Conservation (phyloP, 768 basidiomycete genomes). For the Nidula microcarpa region DNA sequence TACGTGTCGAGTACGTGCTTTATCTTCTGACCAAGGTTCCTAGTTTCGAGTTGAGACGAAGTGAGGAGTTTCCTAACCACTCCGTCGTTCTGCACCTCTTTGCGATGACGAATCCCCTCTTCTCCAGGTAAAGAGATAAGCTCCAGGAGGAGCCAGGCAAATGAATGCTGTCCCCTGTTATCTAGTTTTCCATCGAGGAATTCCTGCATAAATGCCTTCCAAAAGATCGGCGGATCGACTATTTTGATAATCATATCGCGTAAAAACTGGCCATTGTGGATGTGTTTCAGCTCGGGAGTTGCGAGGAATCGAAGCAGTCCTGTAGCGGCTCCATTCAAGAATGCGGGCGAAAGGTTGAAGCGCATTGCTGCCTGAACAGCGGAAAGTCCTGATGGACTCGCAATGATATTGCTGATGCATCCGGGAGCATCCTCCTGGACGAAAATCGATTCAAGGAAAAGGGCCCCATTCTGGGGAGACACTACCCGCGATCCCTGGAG, state of each 20-base stretch:
- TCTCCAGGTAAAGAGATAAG: constrained; percentile 38
- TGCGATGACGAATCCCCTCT: constrained; percentile 29
- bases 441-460: constrained; percentile 46
- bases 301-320: constrained; percentile 30
- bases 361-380: constrained; percentile 39
- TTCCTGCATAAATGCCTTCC: constrained; percentile 31
- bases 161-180: constrained; percentile 28
- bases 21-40: constrained; percentile 31
- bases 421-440: constrained; percentile 29
- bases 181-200: constrained; percentile 28
- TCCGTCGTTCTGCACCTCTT: background rate
- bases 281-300: constrained; percentile 25
- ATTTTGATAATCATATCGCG: constrained; percentile 33
- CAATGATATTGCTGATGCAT: constrained; percentile 34
- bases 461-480: constrained; percentile 16
- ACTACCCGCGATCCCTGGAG: constrained; percentile 22
- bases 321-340: constrained; percentile 39
- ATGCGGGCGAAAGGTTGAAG: constrained; percentile 27
- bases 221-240: constrained; percentile 51
- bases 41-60: constrained; percentile 12
- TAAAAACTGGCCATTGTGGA: constrained; percentile 40
- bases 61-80: too few relatives aligned
- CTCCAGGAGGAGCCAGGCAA: constrained; percentile 48
- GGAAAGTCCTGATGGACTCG: constrained; percentile 27
- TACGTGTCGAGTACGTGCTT: constrained; percentile 24